Conservation (phyloP, 306 rosid species). For the Malus orientalis region DNA sequence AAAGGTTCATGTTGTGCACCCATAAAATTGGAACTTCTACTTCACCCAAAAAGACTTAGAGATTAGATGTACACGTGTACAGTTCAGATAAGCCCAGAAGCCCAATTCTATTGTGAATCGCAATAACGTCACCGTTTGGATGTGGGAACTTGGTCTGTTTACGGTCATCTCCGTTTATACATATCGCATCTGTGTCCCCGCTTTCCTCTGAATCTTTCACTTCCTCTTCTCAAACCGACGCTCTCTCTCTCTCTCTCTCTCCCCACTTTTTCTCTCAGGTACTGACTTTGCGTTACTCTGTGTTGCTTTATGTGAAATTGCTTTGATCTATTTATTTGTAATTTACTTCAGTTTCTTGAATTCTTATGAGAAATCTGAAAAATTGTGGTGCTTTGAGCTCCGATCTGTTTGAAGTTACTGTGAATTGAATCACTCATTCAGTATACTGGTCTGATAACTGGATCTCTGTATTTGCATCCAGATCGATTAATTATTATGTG, state of each 20-base stretch:
- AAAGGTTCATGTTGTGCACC: not conserved
- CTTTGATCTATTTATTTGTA: not conserved
- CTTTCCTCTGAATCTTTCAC: slow-evolving; percentile 1
- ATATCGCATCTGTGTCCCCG: slow-evolving; percentile 4
- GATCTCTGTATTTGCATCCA: not conserved
- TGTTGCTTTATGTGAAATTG: not conserved
- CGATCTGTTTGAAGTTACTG: not conserved
- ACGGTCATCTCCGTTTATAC: slow-evolving; percentile 6
- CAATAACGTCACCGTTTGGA: not conserved
- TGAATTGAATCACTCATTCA: not conserved
- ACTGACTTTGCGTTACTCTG: not conserved
- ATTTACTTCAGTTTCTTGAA: not conserved
- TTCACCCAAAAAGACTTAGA: no score
- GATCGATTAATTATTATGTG: not conserved
- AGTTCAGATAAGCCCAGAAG: not conserved
- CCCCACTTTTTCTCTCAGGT: not conserved
- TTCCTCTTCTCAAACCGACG: not conserved
- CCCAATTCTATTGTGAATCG: not conserved
- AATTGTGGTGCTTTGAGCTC: not conserved
- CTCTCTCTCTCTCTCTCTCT: not conserved
- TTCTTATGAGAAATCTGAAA: not conserved
- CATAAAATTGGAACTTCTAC: not conserved
- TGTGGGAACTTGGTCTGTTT: not conserved
- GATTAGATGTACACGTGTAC: not conserved
- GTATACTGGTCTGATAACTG: not conserved